Percentiles rank a stretch among this genome's conserved stretches.
Evolutionary conservation across 192 early-diverging fungal genomes (phyloP).

Genomic region (Geosiphon pyriformis): DNA sequence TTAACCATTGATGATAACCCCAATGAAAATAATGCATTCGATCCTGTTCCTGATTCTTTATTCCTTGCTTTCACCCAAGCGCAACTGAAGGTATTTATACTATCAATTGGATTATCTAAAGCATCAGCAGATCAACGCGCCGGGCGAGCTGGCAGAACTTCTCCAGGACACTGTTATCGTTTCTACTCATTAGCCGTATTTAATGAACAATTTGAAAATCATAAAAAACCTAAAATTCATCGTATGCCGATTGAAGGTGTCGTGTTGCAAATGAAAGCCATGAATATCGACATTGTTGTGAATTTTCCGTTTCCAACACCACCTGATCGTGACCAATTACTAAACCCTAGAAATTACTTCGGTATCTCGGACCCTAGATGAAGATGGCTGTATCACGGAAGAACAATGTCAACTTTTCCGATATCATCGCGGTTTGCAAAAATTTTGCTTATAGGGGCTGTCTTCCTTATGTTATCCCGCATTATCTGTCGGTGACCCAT

Average conservation of each 20-base stretch:
- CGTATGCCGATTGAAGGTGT: slow-evolving; percentile 95
- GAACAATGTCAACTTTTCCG: slow-evolving; percentile 86
- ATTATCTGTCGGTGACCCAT: slow-evolving; percentile 89
- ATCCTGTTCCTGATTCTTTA: slow-evolving; percentile 96
- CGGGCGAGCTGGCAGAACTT: slow-evolving; percentile 95
- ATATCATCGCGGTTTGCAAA: slow-evolving; percentile 86
- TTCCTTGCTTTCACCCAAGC: slow-evolving; percentile 83
- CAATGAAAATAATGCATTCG: slow-evolving; percentile 55
- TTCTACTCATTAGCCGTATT: slow-evolving; percentile 97
- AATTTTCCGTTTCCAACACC: slow-evolving; percentile 99
- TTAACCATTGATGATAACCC: slow-evolving; percentile 64
- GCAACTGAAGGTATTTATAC: slow-evolving; percentile 91
- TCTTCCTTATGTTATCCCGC: slow-evolving; percentile 85
- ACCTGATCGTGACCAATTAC: slow-evolving; percentile 67
- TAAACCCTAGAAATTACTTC: slow-evolving; percentile 75
- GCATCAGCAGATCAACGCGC: slow-evolving; percentile 94
- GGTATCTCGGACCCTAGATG: slow-evolving; percentile 68
- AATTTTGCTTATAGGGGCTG: slow-evolving; percentile 86
- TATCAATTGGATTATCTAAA: slow-evolving; percentile 93
- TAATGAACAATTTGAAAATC: slow-evolving; percentile 86
- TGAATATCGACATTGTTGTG: slow-evolving; percentile 91
- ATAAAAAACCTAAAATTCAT: slow-evolving; percentile 98
- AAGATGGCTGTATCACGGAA: slow-evolving; percentile 60
- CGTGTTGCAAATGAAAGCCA: slow-evolving; percentile 95
- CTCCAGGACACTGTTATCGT: slow-evolving; percentile 95